Percentiles rank a stretch among this genome's conserved stretches.
These are phyloP conservation scores for Albatrellus ellisii DNA, from an alignment of 768 basidiomycete species.

Conservation along the genomic window DNA sequence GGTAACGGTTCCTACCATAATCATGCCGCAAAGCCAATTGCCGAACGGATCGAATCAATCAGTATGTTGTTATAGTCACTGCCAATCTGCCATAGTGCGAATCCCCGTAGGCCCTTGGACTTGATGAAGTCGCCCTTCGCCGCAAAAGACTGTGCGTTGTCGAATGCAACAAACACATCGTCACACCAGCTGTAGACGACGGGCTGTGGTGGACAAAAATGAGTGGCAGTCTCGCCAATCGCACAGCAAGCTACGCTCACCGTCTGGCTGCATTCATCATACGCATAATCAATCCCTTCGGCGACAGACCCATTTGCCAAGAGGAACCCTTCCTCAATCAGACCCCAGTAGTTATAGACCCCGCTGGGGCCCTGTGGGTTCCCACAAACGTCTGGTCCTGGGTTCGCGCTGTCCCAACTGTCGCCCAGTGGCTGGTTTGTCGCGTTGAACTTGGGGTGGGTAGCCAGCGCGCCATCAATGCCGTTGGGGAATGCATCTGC, in stretches of 20 bases:
- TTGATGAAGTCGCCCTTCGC: conserved; percentile 53
- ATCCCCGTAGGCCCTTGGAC: conserved; percentile 39
- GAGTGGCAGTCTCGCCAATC: neutral
- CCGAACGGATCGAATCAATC: conserved; percentile 38
- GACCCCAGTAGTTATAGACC: conserved; percentile 10
- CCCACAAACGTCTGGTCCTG: conserved; percentile 21
- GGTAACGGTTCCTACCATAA: neutral
- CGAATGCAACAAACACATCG: conserved; percentile 51
- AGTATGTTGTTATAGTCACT: conserved; percentile 49
- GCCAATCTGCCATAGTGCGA: conserved; percentile 61
- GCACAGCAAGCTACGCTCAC: conserved; percentile 27
- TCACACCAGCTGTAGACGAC: conserved; percentile 46
- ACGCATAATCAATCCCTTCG: conserved; percentile 35
- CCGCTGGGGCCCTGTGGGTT: conserved; percentile 16
- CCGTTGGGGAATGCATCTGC: conserved; percentile 24
- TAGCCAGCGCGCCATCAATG: conserved; percentile 21
- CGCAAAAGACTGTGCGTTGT: conserved; percentile 44
- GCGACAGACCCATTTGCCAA: conserved; percentile 4
- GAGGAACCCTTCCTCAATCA: conserved; percentile 8
- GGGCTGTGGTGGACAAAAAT: conserved; percentile 29
- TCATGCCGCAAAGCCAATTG: neutral
- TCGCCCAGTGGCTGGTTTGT: conserved; percentile 30
- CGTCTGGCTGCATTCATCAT: conserved; percentile 62
- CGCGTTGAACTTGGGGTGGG: conserved; percentile 40
- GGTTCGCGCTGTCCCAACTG: conserved; percentile 16